Base-by-base conservation (phyloP, 2,329 filamentous ascomycete species). In the Orbilia oligospora region DNA sequence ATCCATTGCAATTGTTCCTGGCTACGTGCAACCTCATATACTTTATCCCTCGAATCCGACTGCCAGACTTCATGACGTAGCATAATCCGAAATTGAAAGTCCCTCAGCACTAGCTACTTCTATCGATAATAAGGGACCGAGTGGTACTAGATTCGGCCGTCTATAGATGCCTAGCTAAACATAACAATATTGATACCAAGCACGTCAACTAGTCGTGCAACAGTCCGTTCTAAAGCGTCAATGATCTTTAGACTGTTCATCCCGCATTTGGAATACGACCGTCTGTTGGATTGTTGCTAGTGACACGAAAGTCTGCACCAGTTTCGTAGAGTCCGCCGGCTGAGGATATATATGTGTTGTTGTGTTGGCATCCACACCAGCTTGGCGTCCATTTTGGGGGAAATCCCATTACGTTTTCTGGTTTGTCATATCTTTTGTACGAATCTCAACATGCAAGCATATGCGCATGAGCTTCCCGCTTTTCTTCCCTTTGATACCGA, bases 391-490 rank as follows among this genome's bases (percentile, higher is more conserved):
- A 12, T 24, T 55, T 33, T 24, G 14, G 56, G 58, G 27, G 2
- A 5, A 8, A 30, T 3, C 27, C 12, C 46, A 38, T 76, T 77
- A 77, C 67, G 73, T 77, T 71, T 77, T 64, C 24, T 14, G 16
- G n/a, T 71, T 77, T 36, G 73, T 77, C 73, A 77, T 77, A 70
- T 70, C 63, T 61, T 36, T 12, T n/a, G n/a, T n/a, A n/a, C n/a
- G 30, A 48, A 36, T 55, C 30, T 41, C 18, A 16, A 58, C 5
- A n/a, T 38, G 16, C 46, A 51, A 73, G 27, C 46, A 58, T 51
- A 22, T 22, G 18, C n/a, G n/a, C 20, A 14, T 51, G 20, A 27
- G 22, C 38, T 67, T 73, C 49, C 49, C 41, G 58, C 51, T 58
- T 48, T 27, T 8, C 1, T n/a, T 12, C 20, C 36, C 30, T n/a